Percentiles rank a stretch among this genome's conserved stretches.
Evolutionary conservation across 2,329 filamentous ascomycete genomes (phyloP).

Genomic region (Stagonosporopsis cucurbitacearum): DNA sequence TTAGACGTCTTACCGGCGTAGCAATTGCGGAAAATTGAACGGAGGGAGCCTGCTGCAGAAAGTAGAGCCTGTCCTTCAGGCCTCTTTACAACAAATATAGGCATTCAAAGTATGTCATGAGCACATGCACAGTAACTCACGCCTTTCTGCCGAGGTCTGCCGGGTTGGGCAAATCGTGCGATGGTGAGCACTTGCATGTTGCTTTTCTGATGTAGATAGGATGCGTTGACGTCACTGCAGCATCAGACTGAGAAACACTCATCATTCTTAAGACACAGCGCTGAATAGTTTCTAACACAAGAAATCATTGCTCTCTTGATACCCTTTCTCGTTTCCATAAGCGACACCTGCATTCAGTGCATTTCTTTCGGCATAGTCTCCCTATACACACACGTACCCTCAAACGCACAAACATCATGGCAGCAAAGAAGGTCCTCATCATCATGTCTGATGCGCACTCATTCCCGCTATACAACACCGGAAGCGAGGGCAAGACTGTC

Average conservation of each 20-base stretch:
- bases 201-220: constrained; percentile 3
- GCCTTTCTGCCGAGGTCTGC: constrained; percentile 6
- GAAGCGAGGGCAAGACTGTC: constrained; percentile 32
- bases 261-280: too few relatives aligned
- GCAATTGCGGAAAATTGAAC: neutral
- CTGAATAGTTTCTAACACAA: too few relatives aligned
- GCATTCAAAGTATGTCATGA: neutral
- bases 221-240: constrained; percentile 11
- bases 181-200: neutral
- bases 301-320: neutral
- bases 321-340: neutral
- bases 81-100: neutral
- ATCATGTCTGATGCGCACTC: constrained; percentile 54
- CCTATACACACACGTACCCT: neutral
- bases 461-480: constrained; percentile 37
- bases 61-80: neutral
- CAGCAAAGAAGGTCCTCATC: constrained; percentile 54
- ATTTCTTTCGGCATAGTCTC: too few relatives aligned
- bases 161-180: constrained; percentile 1
- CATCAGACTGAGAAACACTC: constrained; percentile 3
- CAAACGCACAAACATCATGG: constrained; percentile 16
- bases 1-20: neutral
- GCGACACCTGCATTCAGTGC: neutral
- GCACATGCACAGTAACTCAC: neutral
- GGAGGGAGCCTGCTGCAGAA: neutral